Evolutionary conservation across 441 rosid genomes (phyloP), one percentile per base, ranked within the genome.

Genomic region (Erodium moschatum): DNA sequence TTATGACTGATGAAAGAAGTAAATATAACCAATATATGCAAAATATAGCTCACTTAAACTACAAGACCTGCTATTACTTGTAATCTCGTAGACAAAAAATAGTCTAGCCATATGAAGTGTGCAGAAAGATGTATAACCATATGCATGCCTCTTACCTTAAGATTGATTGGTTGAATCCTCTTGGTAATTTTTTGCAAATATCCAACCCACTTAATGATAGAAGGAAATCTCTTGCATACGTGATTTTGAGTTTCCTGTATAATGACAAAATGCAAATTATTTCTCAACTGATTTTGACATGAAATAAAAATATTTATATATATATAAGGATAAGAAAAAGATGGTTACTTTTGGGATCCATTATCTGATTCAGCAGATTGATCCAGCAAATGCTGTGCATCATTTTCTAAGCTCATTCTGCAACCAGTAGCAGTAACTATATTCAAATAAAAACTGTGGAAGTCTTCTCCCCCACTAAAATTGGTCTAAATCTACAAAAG

Each of bases 151-250:
- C 84, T 82, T 76, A 89, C 99, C 86, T 75, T 31, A 85, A 73
- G 75, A 89, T 70, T 19, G 91, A 84, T 76, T 77, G 77, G 18
- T 84, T 82, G 46, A 87, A 82, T 61, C 86, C 94, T 35, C 70
- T 35, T 3, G 97, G 97, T 63, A 89, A 78, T 74, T 77, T 85
- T 76, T 81, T 85, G 85, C 96, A 95, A 73, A 79, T 78, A 67
- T 92, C 96, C 76, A 81, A 83, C 62, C 85, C 91, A 65, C 89
- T 80, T 31, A 92, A 44, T 0, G 97, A 92, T 68, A 90, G 71
- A 35, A 95, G 85, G 78, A 86, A 85, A 13, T 86, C 85, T 75
- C 89, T 85, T 11, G 88, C 77, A 82, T 95, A 95, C 0, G 80
- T 78, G 66, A 86, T 76, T 74, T 69, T 84, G 16, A 74, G 56